Percentiles rank a stretch among this genome's conserved stretches.
Evolutionary conservation across 2,329 filamentous ascomycete species (phyloP).

Genomic region (Phymatotrichopsis omnivora): DNA sequence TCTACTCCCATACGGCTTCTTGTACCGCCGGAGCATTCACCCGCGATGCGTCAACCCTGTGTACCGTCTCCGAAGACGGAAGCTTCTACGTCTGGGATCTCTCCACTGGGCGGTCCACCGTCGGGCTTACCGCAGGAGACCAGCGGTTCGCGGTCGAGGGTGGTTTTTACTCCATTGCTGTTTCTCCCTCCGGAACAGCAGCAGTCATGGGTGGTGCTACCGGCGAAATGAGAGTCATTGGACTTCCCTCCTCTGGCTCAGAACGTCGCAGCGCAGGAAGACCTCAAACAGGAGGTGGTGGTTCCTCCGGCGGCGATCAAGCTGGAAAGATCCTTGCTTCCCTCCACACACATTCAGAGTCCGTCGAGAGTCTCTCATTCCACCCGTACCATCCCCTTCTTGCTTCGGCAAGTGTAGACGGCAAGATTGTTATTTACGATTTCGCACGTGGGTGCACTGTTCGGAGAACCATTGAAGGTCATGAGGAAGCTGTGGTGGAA

Average conservation of each 20-base stretch:
- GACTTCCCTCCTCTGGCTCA: constrained; percentile 54
- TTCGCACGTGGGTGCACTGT: constrained; percentile 75
- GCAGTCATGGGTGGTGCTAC: constrained; percentile 80
- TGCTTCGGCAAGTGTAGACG: constrained; percentile 59
- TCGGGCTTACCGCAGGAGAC: constrained; percentile 68
- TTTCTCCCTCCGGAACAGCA: constrained; percentile 69
- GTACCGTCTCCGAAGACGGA: constrained; percentile 79
- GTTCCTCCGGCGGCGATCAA: constrained; percentile 35
- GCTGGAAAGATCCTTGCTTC: constrained; percentile 69
- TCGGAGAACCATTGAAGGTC: constrained; percentile 68
- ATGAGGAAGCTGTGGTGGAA: constrained; percentile 83
- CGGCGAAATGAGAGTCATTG: constrained; percentile 74
- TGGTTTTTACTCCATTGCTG: constrained; percentile 76
- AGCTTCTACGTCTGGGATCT: constrained; percentile 90
- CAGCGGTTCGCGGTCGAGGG: constrained; percentile 88
- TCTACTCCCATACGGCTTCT: constrained; percentile 76
- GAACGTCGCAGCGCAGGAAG: constrained; percentile 25
- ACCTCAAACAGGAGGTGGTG: constrained; percentile 33
- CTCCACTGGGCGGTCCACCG: constrained; percentile 52
- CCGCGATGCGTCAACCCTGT: constrained; percentile 72
- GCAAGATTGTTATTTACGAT: constrained; percentile 77
- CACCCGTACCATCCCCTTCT: constrained; percentile 45
- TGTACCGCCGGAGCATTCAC: constrained; percentile 91
- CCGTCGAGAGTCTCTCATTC: constrained; percentile 69
- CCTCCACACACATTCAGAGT: constrained; percentile 66